phyloP scores from a whole-genome alignment of 306 rosid genomes.

The Nissolia schottii region DNA sequence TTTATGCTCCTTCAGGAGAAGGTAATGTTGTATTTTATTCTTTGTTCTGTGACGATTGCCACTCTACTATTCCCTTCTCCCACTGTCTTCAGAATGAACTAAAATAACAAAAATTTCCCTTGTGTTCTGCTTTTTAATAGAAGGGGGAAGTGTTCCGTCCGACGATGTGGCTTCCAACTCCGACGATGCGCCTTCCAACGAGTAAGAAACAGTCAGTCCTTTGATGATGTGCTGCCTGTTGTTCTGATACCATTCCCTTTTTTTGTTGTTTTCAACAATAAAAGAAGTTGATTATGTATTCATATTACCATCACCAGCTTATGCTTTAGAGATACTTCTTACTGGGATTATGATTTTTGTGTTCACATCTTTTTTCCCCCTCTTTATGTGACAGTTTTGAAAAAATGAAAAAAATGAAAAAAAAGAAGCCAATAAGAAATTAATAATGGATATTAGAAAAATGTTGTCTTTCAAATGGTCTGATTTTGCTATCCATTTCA shows the following conservation, averaged over 20 bases:
- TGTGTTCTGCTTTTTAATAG: slow-evolving; percentile 29
- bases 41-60: background rate
- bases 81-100: background rate
- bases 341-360: slow-evolving; percentile 18
- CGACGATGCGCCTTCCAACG: slow-evolving; percentile 54
- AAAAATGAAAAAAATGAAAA: too few relatives aligned
- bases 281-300: slow-evolving; percentile 31
- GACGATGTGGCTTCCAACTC: slow-evolving; percentile 55
- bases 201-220: slow-evolving; percentile 42
- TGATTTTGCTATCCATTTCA: background rate
- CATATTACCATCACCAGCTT: slow-evolving; percentile 24
- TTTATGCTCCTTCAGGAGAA: slow-evolving; percentile 83
- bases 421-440: background rate
- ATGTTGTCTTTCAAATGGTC: background rate
- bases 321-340: slow-evolving; percentile 16
- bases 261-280: slow-evolving; percentile 43
- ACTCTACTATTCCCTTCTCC: background rate
- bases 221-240: slow-evolving; percentile 36
- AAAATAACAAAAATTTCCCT: background rate
- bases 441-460: background rate
- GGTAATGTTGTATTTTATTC: slow-evolving; percentile 42
- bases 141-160: slow-evolving; percentile 60
- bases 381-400: background rate
- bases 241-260: slow-evolving; percentile 36
- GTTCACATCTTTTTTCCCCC: background rate